Conservation (phyloP, 352 stramenopile species). For the Lagenidium sp. region DNA sequence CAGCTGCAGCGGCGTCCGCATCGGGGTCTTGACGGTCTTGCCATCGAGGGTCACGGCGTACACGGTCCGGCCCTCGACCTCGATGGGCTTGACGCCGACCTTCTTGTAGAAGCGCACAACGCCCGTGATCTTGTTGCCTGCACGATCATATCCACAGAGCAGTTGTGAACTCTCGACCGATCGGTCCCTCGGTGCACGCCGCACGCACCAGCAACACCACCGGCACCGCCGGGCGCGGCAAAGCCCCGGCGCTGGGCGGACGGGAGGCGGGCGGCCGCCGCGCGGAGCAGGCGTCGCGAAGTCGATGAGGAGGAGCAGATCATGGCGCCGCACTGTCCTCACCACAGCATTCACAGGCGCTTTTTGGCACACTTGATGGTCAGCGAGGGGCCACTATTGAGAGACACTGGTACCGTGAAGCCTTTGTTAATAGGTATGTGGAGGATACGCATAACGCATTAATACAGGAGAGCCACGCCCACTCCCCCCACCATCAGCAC, state of each 20-base stretch:
- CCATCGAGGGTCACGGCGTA: conserved; percentile 75
- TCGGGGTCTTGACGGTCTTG: conserved; percentile 74
- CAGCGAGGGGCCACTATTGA: not conserved
- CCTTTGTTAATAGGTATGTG: not conserved
- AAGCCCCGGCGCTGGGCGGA: conserved; percentile 10
- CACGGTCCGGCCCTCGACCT: conserved; percentile 7
- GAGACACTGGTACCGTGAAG: not conserved
- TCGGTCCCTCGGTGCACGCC: too few species aligned
- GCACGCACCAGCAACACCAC: conserved; percentile 11
- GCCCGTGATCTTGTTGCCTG: conserved; percentile 77
- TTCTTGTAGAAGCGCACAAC: conserved; percentile 78
- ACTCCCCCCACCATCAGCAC: too few species aligned
- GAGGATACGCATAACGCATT: too few species aligned
- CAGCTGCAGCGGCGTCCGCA: conserved; percentile 47
- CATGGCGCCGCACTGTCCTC: conserved; percentile 5
- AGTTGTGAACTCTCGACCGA: too few species aligned
- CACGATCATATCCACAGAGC: too few species aligned
- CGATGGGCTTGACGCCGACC: conserved; percentile 55
- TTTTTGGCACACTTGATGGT: not conserved
- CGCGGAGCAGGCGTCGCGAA: not conserved
- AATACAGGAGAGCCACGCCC: too few species aligned
- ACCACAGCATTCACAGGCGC: not conserved
- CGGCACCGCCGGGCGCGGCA: conserved; percentile 10
- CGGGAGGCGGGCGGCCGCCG: not conserved
- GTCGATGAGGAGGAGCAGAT: conserved; percentile 5